Evolutionary conservation across 345 rosid genomes (phyloP), one percentile per base, ranked within the genome.

Genomic region (Lagerstroemia speciosa): DNA sequence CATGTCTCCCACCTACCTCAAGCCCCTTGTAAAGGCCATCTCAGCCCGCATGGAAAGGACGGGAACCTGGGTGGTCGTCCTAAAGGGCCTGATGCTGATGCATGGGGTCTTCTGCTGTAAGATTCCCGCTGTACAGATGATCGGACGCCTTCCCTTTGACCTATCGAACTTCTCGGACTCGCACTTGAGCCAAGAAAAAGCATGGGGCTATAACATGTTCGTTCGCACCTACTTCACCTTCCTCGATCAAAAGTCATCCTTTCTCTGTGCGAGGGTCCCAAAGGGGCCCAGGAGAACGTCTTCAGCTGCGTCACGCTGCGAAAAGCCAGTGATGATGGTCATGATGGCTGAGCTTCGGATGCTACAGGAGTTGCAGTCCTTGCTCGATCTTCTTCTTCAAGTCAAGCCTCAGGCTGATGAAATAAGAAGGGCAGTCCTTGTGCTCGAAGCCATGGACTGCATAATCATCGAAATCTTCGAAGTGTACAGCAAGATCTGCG

Each of bases 401-500:
- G 71, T 93, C 52, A 89, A 78, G 71, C 97, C 97, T 2, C 46
- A 60, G 27, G 81, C 79, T 0, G 72, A 74, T 1, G 85, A 73
- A 43, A 86, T 86, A 92, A 45, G 14, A n/a, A 75, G 40, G 66
- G 71, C 72, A 38, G 55, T 41, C 32, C 68, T 93, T 33, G 79
- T 91, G 53, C 75, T 78, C 0, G 96, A 89, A 67, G 98, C 94
- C 26, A 85, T 93, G 96, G 92, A 87, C 55, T 87, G 87, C 50
- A 71, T 91, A 5, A 46, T 86, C 65, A 78, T 76, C 10, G 97
- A 93, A 78, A 79, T 87, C 15, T 69, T 81, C 52, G 87, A 89
- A 58, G 69, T 86, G 46, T 84, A 89, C 64, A 79, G 85, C 76
- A 78, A 79, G 70, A 87, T 91, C 11, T 89, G 89, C 75, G 81